phyloP scores from a whole-genome alignment of 2,329 filamentous ascomycete genomes.

The Trichoderma koningiopsis region DNA sequence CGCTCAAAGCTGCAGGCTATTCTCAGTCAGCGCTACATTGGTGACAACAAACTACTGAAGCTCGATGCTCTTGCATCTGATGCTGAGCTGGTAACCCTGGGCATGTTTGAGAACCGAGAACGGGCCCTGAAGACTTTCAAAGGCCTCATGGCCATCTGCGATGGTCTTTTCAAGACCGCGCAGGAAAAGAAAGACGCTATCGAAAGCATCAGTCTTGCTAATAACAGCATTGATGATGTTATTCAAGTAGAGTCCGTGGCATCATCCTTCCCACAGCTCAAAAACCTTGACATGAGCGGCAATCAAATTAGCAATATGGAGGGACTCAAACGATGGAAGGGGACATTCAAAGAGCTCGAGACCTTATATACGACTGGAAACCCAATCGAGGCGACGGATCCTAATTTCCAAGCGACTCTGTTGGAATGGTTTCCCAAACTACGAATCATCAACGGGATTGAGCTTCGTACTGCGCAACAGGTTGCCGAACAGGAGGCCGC shows the following conservation, averaged over 20 bases:
- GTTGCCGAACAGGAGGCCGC: slow-evolving; percentile 57
- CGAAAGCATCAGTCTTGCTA: slow-evolving; percentile 76
- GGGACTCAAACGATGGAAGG: slow-evolving; percentile 73
- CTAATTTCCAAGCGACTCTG: slow-evolving; percentile 68
- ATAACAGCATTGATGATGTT: slow-evolving; percentile 77
- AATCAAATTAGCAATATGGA: slow-evolving; percentile 74
- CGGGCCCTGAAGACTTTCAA: slow-evolving; percentile 87
- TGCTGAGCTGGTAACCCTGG: slow-evolving; percentile 68
- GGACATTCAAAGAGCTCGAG: slow-evolving; percentile 76
- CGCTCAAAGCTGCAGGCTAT: slow-evolving; percentile 70
- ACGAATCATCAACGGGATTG: slow-evolving; percentile 71
- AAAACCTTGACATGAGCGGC: slow-evolving; percentile 84
- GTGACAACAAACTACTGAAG: slow-evolving; percentile 73
- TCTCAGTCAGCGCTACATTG: slow-evolving; percentile 73
- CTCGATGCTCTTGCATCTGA: slow-evolving; percentile 78
- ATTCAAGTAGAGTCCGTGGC: slow-evolving; percentile 72
- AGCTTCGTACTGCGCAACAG: slow-evolving; percentile 73
- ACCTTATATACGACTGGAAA: slow-evolving; percentile 80
- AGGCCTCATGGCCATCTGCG: slow-evolving; percentile 84
- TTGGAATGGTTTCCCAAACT: slow-evolving; percentile 83
- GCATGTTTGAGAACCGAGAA: slow-evolving; percentile 71
- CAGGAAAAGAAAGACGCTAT: slow-evolving; percentile 77
- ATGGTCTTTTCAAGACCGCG: slow-evolving; percentile 71
- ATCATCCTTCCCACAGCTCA: slow-evolving; percentile 78
- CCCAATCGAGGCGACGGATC: slow-evolving; percentile 64